A percentile compares a stretch with the other conserved stretches of the same genome.
These are phyloP conservation scores for Zymoseptoria brevis DNA, from an alignment of 2,329 filamentous ascomycete species.

Conservation along the genomic window DNA sequence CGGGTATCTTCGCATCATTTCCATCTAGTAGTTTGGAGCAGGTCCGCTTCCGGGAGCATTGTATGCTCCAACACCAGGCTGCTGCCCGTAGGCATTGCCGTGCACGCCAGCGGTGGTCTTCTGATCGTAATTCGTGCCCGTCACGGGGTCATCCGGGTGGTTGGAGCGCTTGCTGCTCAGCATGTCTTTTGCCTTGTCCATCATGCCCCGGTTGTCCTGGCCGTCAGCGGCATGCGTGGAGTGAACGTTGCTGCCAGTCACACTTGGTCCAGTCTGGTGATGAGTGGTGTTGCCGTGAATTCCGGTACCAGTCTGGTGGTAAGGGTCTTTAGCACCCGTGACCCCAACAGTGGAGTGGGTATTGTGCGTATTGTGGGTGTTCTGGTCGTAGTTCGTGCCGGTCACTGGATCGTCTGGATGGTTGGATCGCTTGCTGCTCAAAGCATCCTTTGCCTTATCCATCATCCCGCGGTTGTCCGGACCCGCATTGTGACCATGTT, in stretches of 20 bases:
- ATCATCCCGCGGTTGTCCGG: conserved; percentile 9
- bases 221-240: not conserved
- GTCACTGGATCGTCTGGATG: conserved; percentile 11
- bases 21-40: not conserved
- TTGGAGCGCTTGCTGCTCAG: conserved; percentile 5
- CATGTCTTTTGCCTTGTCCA: conserved; percentile 13
- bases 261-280: not conserved
- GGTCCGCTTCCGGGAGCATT: not conserved
- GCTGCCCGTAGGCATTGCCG: not conserved
- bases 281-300: not conserved
- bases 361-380: not conserved
- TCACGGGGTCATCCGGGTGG: not conserved
- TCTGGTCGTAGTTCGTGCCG: conserved; percentile 8
- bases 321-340: not conserved
- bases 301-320: not conserved
- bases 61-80: not conserved
- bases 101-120: not conserved
- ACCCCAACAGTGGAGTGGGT: not conserved
- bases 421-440: conserved; percentile 5
- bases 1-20: not conserved
- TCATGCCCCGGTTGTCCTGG: not conserved
- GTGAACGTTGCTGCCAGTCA: not conserved
- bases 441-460: conserved; percentile 13
- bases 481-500: not conserved
- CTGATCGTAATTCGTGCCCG: not conserved